phyloP scores from a whole-genome alignment of 2,329 filamentous ascomycete genomes.

The Penicillium decumbens region DNA sequence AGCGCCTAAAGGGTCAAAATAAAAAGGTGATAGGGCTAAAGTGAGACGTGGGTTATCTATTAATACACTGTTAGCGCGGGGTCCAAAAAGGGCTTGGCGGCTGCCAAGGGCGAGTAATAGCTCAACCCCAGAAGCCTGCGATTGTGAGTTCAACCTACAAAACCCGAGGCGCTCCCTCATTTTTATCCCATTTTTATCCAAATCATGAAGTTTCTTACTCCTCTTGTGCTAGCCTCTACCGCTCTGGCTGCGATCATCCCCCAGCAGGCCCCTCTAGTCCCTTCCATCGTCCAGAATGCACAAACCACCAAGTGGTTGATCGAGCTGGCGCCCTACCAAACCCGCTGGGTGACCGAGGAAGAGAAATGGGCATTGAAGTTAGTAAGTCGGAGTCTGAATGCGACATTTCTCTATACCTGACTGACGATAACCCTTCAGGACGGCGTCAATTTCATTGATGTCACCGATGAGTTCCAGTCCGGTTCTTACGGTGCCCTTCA shows the following conservation, averaged over 20 bases:
- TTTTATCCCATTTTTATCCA: slow-evolving; percentile 1
- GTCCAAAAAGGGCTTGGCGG: slow-evolving; percentile 21
- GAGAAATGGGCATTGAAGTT: slow-evolving; percentile 89
- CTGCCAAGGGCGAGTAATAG: slow-evolving; percentile 18
- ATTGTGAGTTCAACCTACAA: slow-evolving; percentile 7
- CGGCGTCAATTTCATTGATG: slow-evolving; percentile 88
- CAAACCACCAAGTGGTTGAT: slow-evolving; percentile 64
- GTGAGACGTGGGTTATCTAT: neutral
- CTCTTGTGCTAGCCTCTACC: slow-evolving; percentile 32
- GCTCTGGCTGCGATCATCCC: slow-evolving; percentile 32
- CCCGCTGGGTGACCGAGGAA: slow-evolving; percentile 83
- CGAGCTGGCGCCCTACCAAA: slow-evolving; percentile 78
- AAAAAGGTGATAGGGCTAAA: neutral
- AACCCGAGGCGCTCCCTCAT: slow-evolving; percentile 1
- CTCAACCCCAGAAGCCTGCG: slow-evolving; percentile 6
- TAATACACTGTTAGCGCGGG: slow-evolving; percentile 17
- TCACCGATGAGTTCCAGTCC: slow-evolving; percentile 63
- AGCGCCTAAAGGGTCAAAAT: neutral
- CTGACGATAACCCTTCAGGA: slow-evolving; percentile 50
- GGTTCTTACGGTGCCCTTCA: slow-evolving; percentile 54
- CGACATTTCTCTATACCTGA: neutral
- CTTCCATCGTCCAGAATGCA: slow-evolving; percentile 25
- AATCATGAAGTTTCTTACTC: slow-evolving; percentile 36
- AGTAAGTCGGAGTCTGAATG: slow-evolving; percentile 47
- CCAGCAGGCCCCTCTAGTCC: slow-evolving; percentile 28